Evolutionary conservation across 768 basidiomycete species (phyloP).

Genomic region (Leccinum sublutescens): DNA sequence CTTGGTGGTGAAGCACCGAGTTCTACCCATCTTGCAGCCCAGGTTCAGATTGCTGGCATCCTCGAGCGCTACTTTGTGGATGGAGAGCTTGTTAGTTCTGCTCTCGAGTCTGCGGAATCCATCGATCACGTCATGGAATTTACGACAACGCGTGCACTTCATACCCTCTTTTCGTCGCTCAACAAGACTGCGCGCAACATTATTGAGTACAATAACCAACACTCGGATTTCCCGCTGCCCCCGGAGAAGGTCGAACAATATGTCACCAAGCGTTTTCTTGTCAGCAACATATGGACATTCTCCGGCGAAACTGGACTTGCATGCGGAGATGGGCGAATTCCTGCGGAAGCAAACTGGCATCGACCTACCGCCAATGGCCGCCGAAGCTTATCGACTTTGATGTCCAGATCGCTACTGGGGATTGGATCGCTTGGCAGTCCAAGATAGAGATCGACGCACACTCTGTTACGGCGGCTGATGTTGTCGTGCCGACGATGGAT

Average conservation of each 20-base stretch:
- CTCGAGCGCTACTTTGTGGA: constrained; percentile 81
- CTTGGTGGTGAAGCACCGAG: constrained; percentile 37
- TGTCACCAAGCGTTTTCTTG: constrained; percentile 82
- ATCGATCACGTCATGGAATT: constrained; percentile 99
- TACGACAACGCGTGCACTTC: constrained; percentile 85
- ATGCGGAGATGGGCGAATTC: constrained; percentile 88
- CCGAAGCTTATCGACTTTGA: constrained; percentile 92
- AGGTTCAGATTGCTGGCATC: constrained; percentile 70
- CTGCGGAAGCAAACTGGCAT: constrained; percentile 83
- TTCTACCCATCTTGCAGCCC: constrained; percentile 67
- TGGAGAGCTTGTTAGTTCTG: constrained; percentile 77
- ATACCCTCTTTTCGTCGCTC: constrained; percentile 95
- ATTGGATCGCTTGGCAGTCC: constrained; percentile 91
- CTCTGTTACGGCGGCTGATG: constrained; percentile 90
- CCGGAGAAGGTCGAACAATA: constrained; percentile 87
- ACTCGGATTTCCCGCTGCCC: constrained; percentile 89
- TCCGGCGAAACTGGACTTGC: constrained; percentile 90
- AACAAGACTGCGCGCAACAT: constrained; percentile 95
- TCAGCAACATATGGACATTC: constrained; percentile 97
- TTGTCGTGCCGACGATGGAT: constrained; percentile 98
- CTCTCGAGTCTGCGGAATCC: constrained; percentile 73
- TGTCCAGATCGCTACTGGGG: constrained; percentile 79
- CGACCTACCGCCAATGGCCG: constrained; percentile 74
- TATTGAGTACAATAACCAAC: constrained; percentile 92
- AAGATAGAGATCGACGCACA: constrained; percentile 97